These are phyloP conservation scores for Coprinopsis cinerea DNA, from an alignment of 768 basidiomycete genomes.

Conservation along the genomic window DNA sequence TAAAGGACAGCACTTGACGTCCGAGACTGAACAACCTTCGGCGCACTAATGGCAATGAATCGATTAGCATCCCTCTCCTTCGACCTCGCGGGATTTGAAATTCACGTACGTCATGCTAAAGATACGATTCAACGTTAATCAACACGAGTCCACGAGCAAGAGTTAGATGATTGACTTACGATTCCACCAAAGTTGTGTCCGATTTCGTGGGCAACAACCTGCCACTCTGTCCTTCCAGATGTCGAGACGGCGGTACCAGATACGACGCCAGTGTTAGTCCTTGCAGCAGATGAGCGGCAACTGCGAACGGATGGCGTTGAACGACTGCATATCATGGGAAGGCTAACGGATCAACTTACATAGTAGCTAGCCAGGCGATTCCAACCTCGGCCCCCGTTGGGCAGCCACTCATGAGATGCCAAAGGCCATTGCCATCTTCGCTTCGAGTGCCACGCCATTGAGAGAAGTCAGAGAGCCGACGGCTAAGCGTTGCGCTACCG, in stretches of 20 bases:
- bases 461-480: slow-evolving; percentile 72
- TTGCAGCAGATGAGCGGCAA: slow-evolving; percentile 46
- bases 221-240: slow-evolving; percentile 71
- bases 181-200: slow-evolving; percentile 90
- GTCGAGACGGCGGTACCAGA: slow-evolving; percentile 83
- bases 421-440: slow-evolving; percentile 72
- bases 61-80: neutral
- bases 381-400: slow-evolving; percentile 79
- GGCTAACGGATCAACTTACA: too few species aligned
- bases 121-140: slow-evolving; percentile 5
- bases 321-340: too few species aligned
- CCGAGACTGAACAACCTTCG: slow-evolving; percentile 49
- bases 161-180: slow-evolving; percentile 39
- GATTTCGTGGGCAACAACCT: slow-evolving; percentile 77
- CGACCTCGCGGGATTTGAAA: neutral
- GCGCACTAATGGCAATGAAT: slow-evolving; percentile 43
- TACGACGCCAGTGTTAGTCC: slow-evolving; percentile 43
- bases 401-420: slow-evolving; percentile 86
- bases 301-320: slow-evolving; percentile 20
- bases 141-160: slow-evolving; percentile 1
- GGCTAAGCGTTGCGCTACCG: slow-evolving; percentile 49
- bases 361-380: slow-evolving; percentile 82
- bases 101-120: slow-evolving; percentile 50
- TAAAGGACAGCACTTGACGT: slow-evolving; percentile 64
- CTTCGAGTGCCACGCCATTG: slow-evolving; percentile 74